phyloP scores from a whole-genome alignment of 208 protist species.

The Leishmania tropica region DNA sequence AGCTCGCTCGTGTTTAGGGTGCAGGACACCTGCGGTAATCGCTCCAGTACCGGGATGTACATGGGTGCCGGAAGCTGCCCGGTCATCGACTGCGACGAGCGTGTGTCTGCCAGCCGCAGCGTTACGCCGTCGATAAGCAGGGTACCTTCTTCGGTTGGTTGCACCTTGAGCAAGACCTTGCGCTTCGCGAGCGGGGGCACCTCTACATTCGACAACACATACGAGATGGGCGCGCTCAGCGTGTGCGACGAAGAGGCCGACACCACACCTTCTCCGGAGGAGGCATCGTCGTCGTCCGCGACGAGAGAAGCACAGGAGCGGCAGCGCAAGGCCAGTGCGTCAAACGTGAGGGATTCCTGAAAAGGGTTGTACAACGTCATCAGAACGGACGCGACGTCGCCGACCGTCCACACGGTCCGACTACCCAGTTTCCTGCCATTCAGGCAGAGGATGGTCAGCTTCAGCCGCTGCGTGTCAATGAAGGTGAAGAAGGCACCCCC shows the following conservation, averaged over 20 bases:
- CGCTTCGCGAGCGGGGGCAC: slow-evolving; percentile 52
- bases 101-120: slow-evolving; percentile 41
- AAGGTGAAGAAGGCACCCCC: slow-evolving; percentile 89
- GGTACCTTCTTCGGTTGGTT: slow-evolving; percentile 63
- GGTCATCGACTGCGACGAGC: slow-evolving; percentile 40
- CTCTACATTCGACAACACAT: slow-evolving; percentile 57
- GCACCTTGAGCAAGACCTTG: slow-evolving; percentile 66
- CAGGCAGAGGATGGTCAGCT: slow-evolving; percentile 84
- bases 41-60: slow-evolving; percentile 72
- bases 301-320: slow-evolving; percentile 10
- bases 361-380: slow-evolving; percentile 81
- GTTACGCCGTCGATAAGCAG: slow-evolving; percentile 72
- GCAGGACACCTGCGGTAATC: slow-evolving; percentile 79
- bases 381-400: slow-evolving; percentile 76
- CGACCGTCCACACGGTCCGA: slow-evolving; percentile 83
- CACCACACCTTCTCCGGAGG: not conserved
- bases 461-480: slow-evolving; percentile 84
- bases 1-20: slow-evolving; percentile 69
- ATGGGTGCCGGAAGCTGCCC: slow-evolving; percentile 42
- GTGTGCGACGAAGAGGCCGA: not conserved
- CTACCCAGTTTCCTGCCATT: slow-evolving; percentile 73
- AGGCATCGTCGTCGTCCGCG: not conserved
- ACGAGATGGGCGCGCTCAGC: slow-evolving; percentile 55
- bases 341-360: slow-evolving; percentile 41
- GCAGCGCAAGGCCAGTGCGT: slow-evolving; percentile 64